These are phyloP conservation scores for Simmondsia chinensis DNA, from an alignment of 148 eudicot genomes.

Conservation along the genomic window DNA sequence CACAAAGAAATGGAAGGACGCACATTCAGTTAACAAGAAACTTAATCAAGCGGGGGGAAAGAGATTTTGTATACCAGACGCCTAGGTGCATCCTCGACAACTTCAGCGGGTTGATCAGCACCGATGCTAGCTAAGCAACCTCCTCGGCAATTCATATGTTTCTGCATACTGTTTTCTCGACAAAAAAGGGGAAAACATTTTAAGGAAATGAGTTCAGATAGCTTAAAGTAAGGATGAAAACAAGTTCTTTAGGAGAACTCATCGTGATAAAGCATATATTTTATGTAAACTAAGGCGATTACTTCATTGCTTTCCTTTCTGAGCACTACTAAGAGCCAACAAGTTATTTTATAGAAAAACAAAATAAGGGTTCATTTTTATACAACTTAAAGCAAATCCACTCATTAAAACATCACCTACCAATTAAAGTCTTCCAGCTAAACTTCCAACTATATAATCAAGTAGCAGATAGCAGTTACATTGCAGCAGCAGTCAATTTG, in stretches of 20 bases:
- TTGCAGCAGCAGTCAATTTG: too few relatives aligned
- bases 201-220: neutral
- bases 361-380: neutral
- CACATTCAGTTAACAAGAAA: neutral
- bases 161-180: constrained; percentile 52
- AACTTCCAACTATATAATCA: neutral
- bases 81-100: constrained; percentile 83
- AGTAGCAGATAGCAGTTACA: neutral
- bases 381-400: neutral
- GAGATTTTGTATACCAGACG: constrained; percentile 42
- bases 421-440: neutral
- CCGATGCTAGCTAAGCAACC: constrained; percentile 83
- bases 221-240: too few relatives aligned
- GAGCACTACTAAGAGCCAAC: too few relatives aligned
- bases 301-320: too few relatives aligned
- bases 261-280: too few relatives aligned
- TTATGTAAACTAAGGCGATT: too few relatives aligned
- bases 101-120: constrained; percentile 98
- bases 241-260: too few relatives aligned
- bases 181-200: neutral
- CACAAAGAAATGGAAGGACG: neutral
- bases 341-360: neutral
- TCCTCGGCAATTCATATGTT: constrained; percentile 79
- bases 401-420: neutral
- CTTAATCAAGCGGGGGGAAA: neutral